Evolutionary conservation across 1,284 basidiomycete species (phyloP).

Genomic region (Ceratobasidium sp.): DNA sequence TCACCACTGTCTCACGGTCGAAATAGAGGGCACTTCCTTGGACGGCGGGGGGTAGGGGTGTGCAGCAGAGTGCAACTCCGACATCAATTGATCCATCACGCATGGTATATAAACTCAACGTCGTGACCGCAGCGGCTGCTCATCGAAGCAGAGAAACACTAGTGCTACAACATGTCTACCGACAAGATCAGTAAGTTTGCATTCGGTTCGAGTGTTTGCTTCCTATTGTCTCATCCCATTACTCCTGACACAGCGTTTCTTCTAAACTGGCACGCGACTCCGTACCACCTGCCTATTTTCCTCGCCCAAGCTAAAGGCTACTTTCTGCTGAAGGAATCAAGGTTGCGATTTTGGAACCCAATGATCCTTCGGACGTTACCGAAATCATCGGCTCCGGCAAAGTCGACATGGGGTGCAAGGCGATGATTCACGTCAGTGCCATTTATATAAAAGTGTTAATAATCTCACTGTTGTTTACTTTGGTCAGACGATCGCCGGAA

Average conservation of each 20-base stretch:
- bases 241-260: slow-evolving; percentile 17
- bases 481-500: slow-evolving; percentile 52
- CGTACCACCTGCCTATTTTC: slow-evolving; percentile 52
- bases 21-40: not conserved
- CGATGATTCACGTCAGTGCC: slow-evolving; percentile 42
- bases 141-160: slow-evolving; percentile 5
- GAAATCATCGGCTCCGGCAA: slow-evolving; percentile 52
- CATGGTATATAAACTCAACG: not conserved
- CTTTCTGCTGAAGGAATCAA: slow-evolving; percentile 51
- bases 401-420: slow-evolving; percentile 52
- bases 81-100: slow-evolving; percentile 24
- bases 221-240: not conserved
- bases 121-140: not conserved
- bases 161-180: slow-evolving; percentile 18
- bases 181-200: slow-evolving; percentile 22
- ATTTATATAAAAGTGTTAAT: no score
- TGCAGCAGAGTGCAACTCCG: slow-evolving; percentile 3
- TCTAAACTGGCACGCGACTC: slow-evolving; percentile 48
- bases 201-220: not conserved
- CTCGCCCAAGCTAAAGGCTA: slow-evolving; percentile 50
- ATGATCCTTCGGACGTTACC: slow-evolving; percentile 52
- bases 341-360: slow-evolving; percentile 52
- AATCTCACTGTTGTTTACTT: slow-evolving; percentile 18
- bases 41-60: not conserved
- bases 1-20: slow-evolving; percentile 19